Evolutionary conservation across 2,329 filamentous ascomycete species (phyloP).

Genomic region (Mycosphaerella sp.): DNA sequence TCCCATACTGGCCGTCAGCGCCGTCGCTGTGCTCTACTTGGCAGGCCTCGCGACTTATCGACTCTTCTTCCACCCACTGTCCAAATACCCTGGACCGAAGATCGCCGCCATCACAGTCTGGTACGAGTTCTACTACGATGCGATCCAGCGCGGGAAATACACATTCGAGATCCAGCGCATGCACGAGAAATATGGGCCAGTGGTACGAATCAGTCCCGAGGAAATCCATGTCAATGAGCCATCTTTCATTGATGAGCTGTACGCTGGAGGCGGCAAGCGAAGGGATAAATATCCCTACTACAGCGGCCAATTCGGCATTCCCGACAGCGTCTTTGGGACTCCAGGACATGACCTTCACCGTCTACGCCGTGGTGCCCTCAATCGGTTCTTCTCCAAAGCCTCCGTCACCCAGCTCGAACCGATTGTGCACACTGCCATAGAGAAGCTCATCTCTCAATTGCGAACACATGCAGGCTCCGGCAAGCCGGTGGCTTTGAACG

Average conservation of each 20-base stretch:
- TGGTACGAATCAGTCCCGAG: neutral
- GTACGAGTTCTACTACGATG: neutral
- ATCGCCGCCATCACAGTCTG: neutral
- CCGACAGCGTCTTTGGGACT: slow-evolving; percentile 9
- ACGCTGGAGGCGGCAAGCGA: no score
- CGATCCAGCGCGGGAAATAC: neutral
- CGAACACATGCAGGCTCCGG: neutral
- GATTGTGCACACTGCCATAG: neutral
- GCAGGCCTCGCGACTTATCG: neutral
- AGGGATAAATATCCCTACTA: slow-evolving; percentile 9
- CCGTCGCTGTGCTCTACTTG: neutral
- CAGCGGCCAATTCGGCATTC: neutral
- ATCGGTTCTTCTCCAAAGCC: slow-evolving; percentile 14
- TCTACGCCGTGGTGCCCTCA: slow-evolving; percentile 4
- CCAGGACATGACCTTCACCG: slow-evolving; percentile 10
- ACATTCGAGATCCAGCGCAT: neutral
- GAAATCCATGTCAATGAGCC: neutral
- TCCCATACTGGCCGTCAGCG: no score
- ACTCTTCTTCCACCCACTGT: neutral
- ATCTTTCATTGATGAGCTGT: neutral
- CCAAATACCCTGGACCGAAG: neutral
- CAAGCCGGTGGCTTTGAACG: neutral
- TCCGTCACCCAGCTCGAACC: slow-evolving; percentile 4
- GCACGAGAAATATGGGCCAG: neutral
- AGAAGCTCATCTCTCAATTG: slow-evolving; percentile 6